Evolutionary conservation across 1,139 yeast species (phyloP).

Genomic region (Kurtzmaniella quercitrusa): DNA sequence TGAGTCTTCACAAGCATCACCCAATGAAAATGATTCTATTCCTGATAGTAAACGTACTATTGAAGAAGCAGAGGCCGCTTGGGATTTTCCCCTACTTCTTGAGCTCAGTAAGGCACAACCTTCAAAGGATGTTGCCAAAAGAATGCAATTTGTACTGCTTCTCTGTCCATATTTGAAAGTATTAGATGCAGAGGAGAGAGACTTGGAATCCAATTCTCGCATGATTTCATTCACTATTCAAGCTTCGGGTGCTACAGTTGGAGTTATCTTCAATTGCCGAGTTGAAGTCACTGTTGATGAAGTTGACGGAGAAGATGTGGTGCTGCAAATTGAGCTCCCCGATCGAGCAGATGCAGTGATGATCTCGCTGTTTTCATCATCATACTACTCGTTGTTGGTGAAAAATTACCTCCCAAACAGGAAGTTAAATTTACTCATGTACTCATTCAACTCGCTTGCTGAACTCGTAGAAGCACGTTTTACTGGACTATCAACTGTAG

Average conservation of each 20-base stretch:
- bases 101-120: neutral
- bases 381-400: conserved; percentile 16
- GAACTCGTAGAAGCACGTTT: conserved; percentile 19
- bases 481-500: neutral
- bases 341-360: conserved; percentile 7
- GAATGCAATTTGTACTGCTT: neutral
- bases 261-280: conserved; percentile 19
- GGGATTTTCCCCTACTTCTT: neutral
- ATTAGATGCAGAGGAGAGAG: neutral
- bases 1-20: conserved; percentile 17
- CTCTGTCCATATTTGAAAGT: neutral
- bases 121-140: neutral
- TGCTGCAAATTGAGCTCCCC: conserved; percentile 6
- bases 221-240: conserved; percentile 19
- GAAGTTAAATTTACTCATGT: conserved; percentile 27
- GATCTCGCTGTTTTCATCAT: conserved; percentile 20
- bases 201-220: conserved; percentile 8
- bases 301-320: neutral
- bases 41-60: conserved; percentile 8
- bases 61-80: conserved; percentile 4
- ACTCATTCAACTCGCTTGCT: conserved; percentile 31
- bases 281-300: conserved; percentile 16
- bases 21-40: neutral
- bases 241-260: conserved; percentile 14
- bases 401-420: conserved; percentile 23